A percentile compares a stretch with the other conserved stretches of the same genome.
Evolutionary conservation across 805 yeast genomes (phyloP).

Genomic region (Phaffomyces opuntiae): DNA sequence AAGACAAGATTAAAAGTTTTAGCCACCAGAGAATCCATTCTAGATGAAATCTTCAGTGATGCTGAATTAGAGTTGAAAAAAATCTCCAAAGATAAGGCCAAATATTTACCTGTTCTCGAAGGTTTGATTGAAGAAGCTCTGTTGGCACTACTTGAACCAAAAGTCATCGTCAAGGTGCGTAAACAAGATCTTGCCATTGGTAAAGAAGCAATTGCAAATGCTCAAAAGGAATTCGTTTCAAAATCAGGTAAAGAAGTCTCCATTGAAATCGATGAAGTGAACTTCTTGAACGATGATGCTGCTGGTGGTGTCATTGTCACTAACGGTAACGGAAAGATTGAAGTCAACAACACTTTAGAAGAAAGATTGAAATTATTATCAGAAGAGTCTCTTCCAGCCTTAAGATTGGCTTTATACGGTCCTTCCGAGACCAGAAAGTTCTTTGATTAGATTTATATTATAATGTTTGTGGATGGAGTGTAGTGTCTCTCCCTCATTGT

Average conservation of each 20-base stretch:
- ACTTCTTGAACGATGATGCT: constrained; percentile 51
- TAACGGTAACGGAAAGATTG: constrained; percentile 74
- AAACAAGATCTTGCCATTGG: constrained; percentile 56
- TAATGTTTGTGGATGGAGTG: no score
- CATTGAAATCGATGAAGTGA: constrained; percentile 47
- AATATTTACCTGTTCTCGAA: constrained; percentile 63
- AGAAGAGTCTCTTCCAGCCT: constrained; percentile 84
- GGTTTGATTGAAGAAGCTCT: constrained; percentile 78
- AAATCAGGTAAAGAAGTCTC: constrained; percentile 52
- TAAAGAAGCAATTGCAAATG: constrained; percentile 50
- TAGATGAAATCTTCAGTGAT: constrained; percentile 64
- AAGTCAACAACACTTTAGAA: constrained; percentile 86
- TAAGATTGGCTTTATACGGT: constrained; percentile 86
- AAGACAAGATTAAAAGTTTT: constrained; percentile 90
- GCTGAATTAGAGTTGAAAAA: constrained; percentile 58
- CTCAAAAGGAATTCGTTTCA: constrained; percentile 56
- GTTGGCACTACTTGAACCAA: constrained; percentile 65
- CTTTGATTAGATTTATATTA: constrained; percentile 50
- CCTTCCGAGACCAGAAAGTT: constrained; percentile 81
- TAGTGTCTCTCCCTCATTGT: neutral
- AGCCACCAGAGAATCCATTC: constrained; percentile 74
- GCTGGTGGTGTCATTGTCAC: constrained; percentile 83
- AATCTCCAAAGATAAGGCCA: constrained; percentile 44
- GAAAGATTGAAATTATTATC: constrained; percentile 83
- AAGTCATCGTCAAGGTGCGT: constrained; percentile 58